Evolutionary conservation across 371 early-diverging fungal species (phyloP), one percentile per base, ranked within the genome.

Genomic region (Apophysomyces sp.): DNA sequence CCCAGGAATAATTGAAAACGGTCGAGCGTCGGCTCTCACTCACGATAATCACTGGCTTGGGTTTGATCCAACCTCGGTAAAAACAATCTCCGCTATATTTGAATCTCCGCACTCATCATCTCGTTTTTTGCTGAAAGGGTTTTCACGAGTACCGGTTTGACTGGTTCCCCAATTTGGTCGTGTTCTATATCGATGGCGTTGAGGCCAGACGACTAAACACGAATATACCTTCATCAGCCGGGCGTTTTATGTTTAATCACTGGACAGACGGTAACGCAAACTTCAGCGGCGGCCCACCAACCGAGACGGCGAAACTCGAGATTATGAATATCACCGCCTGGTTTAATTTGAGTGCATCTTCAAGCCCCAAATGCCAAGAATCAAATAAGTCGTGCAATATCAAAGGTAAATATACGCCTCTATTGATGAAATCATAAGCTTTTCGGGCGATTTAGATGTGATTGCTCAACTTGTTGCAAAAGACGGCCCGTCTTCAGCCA

Each of bases 191-290:
- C 18, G 75, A 74, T 37, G 69, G 69, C 11, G 18, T 60, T 13
- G 59, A 61, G 55, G 61, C 61, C 1, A 58, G 57, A 11, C 63
- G 65, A 1, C 52, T 67, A 16, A 49, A 32, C 11, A 68, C 68
- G 34, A 71, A 71, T 32, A 62, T 74, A 12, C 72, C 72, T n/a
- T 57, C 27, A 3, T 11, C 34, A n/a, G 66, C 72, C 6, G 68
- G 71, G 0, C 32, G 71, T 4, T 32, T 74, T 49, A 58, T 74
- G 62, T 51, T 71, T 13, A 74, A 70, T 55, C 72, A 71, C 44
- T 74, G 75, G 75, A 66, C 75, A 7, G 72, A 74, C 58, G 72
- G 72, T 15, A 71, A 74, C 24, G 61, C 66, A n/a, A 71, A 65
- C 30, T 74, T 71, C 31, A 68, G 71, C 36, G 32, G 59, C 44